These are phyloP conservation scores for Strobilomyces confusus DNA, from an alignment of 768 basidiomycete genomes.

Conservation along the genomic window DNA sequence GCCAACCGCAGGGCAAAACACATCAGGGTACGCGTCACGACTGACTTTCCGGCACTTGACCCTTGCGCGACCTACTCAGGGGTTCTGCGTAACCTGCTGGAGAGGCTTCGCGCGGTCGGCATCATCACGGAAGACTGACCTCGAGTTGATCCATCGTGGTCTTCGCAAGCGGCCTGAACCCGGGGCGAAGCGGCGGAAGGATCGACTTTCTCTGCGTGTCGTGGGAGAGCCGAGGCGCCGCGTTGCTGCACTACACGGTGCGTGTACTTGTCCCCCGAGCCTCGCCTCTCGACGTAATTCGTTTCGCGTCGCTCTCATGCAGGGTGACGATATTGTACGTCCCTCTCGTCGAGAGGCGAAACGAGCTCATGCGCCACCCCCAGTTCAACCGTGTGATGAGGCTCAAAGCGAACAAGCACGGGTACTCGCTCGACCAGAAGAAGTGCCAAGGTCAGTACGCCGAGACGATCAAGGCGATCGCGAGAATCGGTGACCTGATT, in stretches of 20 bases:
- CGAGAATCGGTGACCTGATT: too few relatives aligned
- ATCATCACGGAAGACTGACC: constrained; percentile 78
- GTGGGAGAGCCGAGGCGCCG: constrained; percentile 74
- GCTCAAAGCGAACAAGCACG: constrained; percentile 73
- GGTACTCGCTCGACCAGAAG: constrained; percentile 86
- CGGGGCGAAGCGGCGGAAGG: constrained; percentile 52
- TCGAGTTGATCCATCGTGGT: constrained; percentile 81
- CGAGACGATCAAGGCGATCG: neutral
- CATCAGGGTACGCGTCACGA: constrained; percentile 53
- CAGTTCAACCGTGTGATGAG: constrained; percentile 91
- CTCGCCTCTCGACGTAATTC: neutral
- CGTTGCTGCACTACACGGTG: constrained; percentile 89
- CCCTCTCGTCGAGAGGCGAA: neutral
- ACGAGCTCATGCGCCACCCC: neutral
- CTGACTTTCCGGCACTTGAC: neutral
- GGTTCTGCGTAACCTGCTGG: constrained; percentile 56
- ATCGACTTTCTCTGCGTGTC: constrained; percentile 87
- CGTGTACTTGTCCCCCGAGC: constrained; percentile 23
- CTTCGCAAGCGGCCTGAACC: constrained; percentile 57
- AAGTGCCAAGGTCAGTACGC: constrained; percentile 46
- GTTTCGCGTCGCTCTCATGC: neutral
- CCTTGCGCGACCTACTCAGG: constrained; percentile 42
- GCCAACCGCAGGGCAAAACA: constrained; percentile 60
- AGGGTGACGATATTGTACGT: constrained; percentile 85
- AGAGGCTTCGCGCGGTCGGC: constrained; percentile 47